Conservation (phyloP, 768 basidiomycete genomes). For the Pisolithus marmoratus region DNA sequence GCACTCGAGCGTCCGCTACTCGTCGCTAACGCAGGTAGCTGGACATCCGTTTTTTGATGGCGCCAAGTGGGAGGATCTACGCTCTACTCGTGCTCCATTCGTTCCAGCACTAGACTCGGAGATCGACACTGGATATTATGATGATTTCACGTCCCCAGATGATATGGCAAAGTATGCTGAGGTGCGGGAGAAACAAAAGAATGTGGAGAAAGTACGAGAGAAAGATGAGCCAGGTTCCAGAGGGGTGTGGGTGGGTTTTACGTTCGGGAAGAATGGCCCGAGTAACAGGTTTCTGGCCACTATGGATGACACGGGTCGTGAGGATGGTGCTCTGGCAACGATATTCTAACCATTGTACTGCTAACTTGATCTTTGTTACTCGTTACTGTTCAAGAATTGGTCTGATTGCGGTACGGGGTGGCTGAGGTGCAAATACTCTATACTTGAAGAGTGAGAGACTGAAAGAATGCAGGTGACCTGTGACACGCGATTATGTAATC, state of each 20-base stretch:
- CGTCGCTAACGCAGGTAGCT: conserved; percentile 67
- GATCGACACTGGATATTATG: conserved; percentile 92
- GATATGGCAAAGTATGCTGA: conserved; percentile 99
- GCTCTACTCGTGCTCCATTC: conserved; percentile 77
- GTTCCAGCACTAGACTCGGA: conserved; percentile 93
- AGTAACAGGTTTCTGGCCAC: conserved; percentile 31
- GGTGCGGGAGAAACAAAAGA: conserved; percentile 93
- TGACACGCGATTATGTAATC: too few species aligned
- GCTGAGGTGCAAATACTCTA: too few species aligned
- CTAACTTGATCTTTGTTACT: not conserved
- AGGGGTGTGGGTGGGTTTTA: conserved; percentile 90
- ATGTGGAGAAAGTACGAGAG: conserved; percentile 89
- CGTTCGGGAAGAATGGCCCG: conserved; percentile 84
- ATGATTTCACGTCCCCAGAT: conserved; percentile 80
- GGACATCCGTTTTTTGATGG: conserved; percentile 78
- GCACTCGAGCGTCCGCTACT: conserved; percentile 73
- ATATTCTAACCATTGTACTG: conserved; percentile 40
- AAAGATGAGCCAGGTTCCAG: conserved; percentile 67
- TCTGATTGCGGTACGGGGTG: too few species aligned
- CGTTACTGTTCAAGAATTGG: too few species aligned
- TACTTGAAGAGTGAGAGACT: too few species aligned
- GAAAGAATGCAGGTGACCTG: too few species aligned
- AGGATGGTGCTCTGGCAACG: conserved; percentile 46
- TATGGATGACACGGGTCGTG: conserved; percentile 36
- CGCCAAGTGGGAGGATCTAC: conserved; percentile 74